phyloP scores from a whole-genome alignment of 768 basidiomycete genomes.

The Bullera alba region DNA sequence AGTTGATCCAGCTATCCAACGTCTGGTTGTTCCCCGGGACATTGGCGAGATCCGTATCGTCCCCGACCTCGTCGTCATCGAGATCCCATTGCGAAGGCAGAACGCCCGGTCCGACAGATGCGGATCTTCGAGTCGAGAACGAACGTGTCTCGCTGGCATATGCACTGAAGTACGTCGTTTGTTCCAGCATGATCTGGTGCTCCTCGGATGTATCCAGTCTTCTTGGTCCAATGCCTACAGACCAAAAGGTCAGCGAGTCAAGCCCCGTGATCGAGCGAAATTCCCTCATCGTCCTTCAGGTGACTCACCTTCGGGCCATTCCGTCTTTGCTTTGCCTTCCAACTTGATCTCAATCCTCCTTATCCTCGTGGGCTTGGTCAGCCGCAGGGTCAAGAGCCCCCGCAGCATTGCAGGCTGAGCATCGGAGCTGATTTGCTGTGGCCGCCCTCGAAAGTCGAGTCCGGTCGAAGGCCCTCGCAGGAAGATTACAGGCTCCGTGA shows the following conservation, averaged over 20 bases:
- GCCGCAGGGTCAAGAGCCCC: conserved; percentile 58
- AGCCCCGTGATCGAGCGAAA: background rate
- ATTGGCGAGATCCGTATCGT: conserved; percentile 15
- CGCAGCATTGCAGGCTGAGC: conserved; percentile 56
- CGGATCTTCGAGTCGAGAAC: conserved; percentile 49
- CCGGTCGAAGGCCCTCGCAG: conserved; percentile 51
- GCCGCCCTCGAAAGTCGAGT: conserved; percentile 44
- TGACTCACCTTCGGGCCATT: conserved; percentile 77
- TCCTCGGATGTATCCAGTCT: conserved; percentile 72
- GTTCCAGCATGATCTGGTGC: conserved; percentile 64
- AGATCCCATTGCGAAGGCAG: conserved; percentile 10
- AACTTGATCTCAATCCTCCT: conserved; percentile 77
- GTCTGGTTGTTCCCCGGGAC: conserved; percentile 14
- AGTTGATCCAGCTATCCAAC: conserved; percentile 3
- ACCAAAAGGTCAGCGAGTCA: background rate
- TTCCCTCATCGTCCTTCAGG: background rate
- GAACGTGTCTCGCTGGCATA: conserved; percentile 31
- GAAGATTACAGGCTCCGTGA: conserved; percentile 70
- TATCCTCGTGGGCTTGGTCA: conserved; percentile 74
- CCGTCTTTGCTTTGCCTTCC: conserved; percentile 61
- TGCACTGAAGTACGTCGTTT: conserved; percentile 67
- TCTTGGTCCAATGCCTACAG: conserved; percentile 59
- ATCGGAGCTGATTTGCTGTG: conserved; percentile 45
- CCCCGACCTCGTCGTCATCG: conserved; percentile 21
- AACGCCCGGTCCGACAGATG: conserved; percentile 52